A percentile compares a stretch with the other conserved stretches of the same genome.
Evolutionary conservation across 148 eudicot genomes (phyloP).

Genomic region (Salicornia ramosissima): DNA sequence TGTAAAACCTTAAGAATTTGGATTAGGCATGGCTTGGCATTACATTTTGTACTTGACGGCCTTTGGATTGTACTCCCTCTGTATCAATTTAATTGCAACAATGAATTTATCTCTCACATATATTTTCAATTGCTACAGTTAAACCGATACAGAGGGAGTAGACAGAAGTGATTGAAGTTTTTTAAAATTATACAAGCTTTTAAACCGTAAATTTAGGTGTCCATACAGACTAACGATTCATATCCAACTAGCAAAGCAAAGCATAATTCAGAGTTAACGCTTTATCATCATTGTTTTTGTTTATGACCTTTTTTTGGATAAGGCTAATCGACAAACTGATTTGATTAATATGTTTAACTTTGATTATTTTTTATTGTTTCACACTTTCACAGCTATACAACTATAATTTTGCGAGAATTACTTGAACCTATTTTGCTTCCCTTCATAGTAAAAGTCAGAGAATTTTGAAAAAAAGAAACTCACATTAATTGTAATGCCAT

Average conservation of each 20-base stretch:
- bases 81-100: no score
- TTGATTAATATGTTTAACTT: neutral
- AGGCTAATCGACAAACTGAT: neutral
- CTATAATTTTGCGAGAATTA: neutral
- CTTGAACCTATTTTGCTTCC: neutral
- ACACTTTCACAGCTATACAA: neutral
- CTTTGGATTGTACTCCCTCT: no score
- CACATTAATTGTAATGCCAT: neutral
- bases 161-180: no score
- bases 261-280: neutral
- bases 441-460: neutral
- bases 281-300: neutral
- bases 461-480: neutral
- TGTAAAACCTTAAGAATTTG: neutral
- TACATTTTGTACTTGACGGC: neutral
- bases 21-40: neutral
- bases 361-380: neutral
- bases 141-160: no score
- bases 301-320: neutral
- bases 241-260: no score
- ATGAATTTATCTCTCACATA: no score
- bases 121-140: no score
- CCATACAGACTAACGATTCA: no score
- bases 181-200: no score
- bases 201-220: no score